Base-by-base conservation (phyloP, 352 stramenopile species). In the Phytophthora sojae region DNA sequence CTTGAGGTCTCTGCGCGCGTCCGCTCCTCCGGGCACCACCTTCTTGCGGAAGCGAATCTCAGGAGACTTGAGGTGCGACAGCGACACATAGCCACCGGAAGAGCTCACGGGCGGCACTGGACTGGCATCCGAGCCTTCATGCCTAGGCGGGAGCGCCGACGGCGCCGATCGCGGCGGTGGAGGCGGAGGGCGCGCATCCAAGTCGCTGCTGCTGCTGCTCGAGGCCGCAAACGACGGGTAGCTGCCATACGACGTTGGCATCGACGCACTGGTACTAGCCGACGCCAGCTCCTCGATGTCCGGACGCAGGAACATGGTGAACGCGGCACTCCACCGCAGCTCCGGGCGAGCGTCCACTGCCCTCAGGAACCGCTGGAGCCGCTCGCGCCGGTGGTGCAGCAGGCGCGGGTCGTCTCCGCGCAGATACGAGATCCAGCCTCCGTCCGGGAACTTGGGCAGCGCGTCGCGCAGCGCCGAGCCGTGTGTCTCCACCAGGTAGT, bases 1-100 rank as follows among this genome's bases (percentile, higher is more conserved):
- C 64, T 92, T 92, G 64, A 82, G 84, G 71, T 88, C 74, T 9
- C 82, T 81, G 21, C 79, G 81, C n/a, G 63, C 71, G 66, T 89
- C 69, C n/a, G 64, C 76, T 12, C 61, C 53, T 56, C 68, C 72
- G 6, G 71, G 71, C 6, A 73, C 47, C 58, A 76, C 51, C 37
- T 89, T 83, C 59, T 81, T 88, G 8, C 72, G 66, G 71, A 94
- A 94, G 59, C 84, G 85, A 62, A 94, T 92, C 70, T 94, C 80
- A 9, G 85, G 86, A 55, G 86, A 94, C 59, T 86, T 83, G 50
- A 94, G 71, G 55, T 86, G 78, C 57, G 86, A 94, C 21, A 94
- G 74, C 37, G 86, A 94, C 30, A 94, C 83, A 68, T 94, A 94
- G 6, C 86, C 82, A n/a, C 78, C 83, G 4, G 65, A 76, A 9